Evolutionary conservation across 2,329 filamentous ascomycete genomes (phyloP), one percentile per base, ranked within the genome.

Genomic region (Elsinoe perseae): DNA sequence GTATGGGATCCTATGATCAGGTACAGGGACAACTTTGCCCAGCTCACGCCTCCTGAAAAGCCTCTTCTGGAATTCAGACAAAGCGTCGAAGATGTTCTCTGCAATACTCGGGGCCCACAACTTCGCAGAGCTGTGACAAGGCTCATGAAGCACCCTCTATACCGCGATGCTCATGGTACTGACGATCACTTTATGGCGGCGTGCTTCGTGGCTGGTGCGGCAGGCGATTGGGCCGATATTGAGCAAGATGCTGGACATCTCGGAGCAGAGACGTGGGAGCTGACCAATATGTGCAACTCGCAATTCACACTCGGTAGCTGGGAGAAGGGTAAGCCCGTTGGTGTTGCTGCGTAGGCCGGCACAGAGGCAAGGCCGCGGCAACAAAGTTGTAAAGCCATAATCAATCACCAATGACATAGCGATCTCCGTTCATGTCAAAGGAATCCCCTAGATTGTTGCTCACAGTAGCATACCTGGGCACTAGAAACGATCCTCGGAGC

Each of bases 171-270:
- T 0, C 84, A 87, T 69, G 83, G 75, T 0, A 86, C 84, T 0
- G 84, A 87, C 63, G 84, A 87, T 65, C 83, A 87, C 64, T 86
- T 84, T 61, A 85, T 86, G 80, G 72, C 82, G 0, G 75, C 80
- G 2, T 72, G 82, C 63, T 87, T 86, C 68, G 77, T 83, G 0
- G 80, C 82, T 0, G 84, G 84, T 1, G 71, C 77, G 2, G 72
- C 72, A 27, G 76, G 81, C 1, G 75, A 75, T 28, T 69, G 67
- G 62, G 68, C 68, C 46, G 64, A 66, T 57, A 67, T 72, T 56
- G 54, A 63, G 56, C 63, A 67, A 55, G 63, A 65, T 56, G 46
- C 48, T 48, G 76, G 72, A 0, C 66, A 69, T 57, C 63, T 82
- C 60, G 73, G 71, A n/a, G 81, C 80, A 0, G 81, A 85, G 72